phyloP scores from a whole-genome alignment of 768 basidiomycete species.

The Trametopsis cervina region DNA sequence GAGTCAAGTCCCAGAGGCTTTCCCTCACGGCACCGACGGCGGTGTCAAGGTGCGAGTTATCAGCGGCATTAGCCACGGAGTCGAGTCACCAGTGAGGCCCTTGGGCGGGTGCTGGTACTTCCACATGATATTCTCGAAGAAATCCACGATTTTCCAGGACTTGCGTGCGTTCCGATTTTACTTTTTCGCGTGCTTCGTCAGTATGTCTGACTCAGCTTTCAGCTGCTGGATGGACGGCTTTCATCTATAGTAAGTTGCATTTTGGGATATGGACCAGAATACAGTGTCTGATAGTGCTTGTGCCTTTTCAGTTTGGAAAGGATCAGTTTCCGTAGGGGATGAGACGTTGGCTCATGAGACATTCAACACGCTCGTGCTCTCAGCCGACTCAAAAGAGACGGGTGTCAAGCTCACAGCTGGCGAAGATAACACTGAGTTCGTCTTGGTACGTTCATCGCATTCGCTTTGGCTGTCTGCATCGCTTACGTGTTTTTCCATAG shows the following conservation, averaged over 20 bases:
- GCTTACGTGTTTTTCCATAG: constrained; percentile 25
- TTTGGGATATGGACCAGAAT: not conserved
- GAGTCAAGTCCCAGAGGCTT: constrained; percentile 60
- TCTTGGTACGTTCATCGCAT: constrained; percentile 46
- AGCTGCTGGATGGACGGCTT: constrained; percentile 88
- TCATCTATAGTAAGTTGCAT: constrained; percentile 62
- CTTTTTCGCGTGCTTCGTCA: not conserved
- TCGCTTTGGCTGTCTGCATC: not conserved
- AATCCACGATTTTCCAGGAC: constrained; percentile 66
- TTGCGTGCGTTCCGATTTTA: constrained; percentile 52
- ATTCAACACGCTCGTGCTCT: constrained; percentile 83
- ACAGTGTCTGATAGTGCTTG: not conserved
- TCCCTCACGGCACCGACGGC: constrained; percentile 63
- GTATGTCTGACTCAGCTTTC: constrained; percentile 2
- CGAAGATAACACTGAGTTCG: constrained; percentile 61
- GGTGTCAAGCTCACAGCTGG: constrained; percentile 62
- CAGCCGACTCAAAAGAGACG: constrained; percentile 46
- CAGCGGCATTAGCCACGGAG: constrained; percentile 81
- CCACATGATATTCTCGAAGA: constrained; percentile 62
- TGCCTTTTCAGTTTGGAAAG: constrained; percentile 51
- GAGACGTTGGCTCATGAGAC: constrained; percentile 38
- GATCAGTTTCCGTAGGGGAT: constrained; percentile 55
- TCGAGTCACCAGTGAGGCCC: constrained; percentile 82
- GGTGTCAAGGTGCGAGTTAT: constrained; percentile 74
- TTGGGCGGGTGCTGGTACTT: constrained; percentile 94